phyloP scores from a whole-genome alignment of 495 filamentous ascomycete genomes.

The Glarea lozoyensis region DNA sequence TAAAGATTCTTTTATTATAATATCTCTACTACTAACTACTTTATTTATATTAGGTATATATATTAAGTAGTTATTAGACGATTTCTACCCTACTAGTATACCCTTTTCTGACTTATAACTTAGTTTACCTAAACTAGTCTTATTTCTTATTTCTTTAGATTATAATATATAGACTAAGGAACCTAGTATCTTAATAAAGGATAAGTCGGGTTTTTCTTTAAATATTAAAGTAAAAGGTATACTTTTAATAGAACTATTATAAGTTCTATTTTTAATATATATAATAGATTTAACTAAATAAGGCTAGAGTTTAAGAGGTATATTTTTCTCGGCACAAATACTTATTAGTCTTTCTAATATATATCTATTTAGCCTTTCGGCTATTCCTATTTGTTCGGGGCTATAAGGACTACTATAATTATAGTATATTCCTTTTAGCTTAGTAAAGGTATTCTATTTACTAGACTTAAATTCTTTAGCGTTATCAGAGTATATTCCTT shows the following conservation, averaged over 20 bases:
- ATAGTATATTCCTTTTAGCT: slow-evolving; percentile 3
- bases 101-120: slow-evolving; percentile 3
- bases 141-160: slow-evolving; percentile 4
- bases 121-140: slow-evolving; percentile 2
- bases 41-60: slow-evolving; percentile 9
- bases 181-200: slow-evolving; percentile 6
- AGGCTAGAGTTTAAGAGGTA: slow-evolving; percentile 7
- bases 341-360: slow-evolving; percentile 3
- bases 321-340: slow-evolving; percentile 4
- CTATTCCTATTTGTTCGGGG: too few relatives aligned
- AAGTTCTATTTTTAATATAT: slow-evolving; percentile 10
- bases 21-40: slow-evolving; percentile 3
- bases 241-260: slow-evolving; percentile 8
- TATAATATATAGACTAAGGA: slow-evolving; percentile 3
- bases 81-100: slow-evolving; percentile 4
- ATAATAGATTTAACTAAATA: slow-evolving; percentile 4
- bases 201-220: slow-evolving; percentile 4
- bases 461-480: slow-evolving; percentile 2
- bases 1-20: slow-evolving; percentile 10
- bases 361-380: too few relatives aligned
- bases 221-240: not conserved
- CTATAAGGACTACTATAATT: too few relatives aligned
- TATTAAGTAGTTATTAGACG: slow-evolving; percentile 9
- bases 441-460: slow-evolving; percentile 4
- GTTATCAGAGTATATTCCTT: slow-evolving; percentile 4